phyloP scores from a whole-genome alignment of 1,284 basidiomycete genomes.

The Boletus semigastroideus region DNA sequence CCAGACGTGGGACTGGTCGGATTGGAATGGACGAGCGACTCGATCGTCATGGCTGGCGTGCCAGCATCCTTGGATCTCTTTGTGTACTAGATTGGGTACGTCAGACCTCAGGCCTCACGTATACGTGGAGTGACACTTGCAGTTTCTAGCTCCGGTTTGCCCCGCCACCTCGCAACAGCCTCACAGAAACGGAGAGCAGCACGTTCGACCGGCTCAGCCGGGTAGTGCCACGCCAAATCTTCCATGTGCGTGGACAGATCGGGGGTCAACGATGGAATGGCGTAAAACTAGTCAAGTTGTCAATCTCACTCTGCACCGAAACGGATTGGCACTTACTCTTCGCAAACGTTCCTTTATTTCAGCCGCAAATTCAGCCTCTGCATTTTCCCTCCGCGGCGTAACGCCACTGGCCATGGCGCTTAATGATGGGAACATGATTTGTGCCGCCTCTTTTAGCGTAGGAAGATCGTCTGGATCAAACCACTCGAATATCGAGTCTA shows the following conservation, averaged over 20 bases:
- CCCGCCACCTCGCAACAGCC: conserved; percentile 74
- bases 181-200: conserved; percentile 77
- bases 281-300: conserved; percentile 58
- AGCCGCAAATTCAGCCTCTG: conserved; percentile 62
- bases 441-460: conserved; percentile 58
- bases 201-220: conserved; percentile 77
- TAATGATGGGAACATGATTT: conserved; percentile 66
- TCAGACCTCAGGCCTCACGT: conserved; percentile 6
- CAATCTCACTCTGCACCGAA: conserved; percentile 2
- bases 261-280: conserved; percentile 64
- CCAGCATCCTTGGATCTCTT: conserved; percentile 40
- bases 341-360: conserved; percentile 69
- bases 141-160: conserved; percentile 77
- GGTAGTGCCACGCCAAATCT: conserved; percentile 74
- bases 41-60: conserved; percentile 51
- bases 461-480: conserved; percentile 80
- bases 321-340: conserved; percentile 47
- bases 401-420: conserved; percentile 32
- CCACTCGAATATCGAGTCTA: conserved; percentile 49
- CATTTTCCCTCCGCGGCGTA: conserved; percentile 34
- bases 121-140: conserved; percentile 40
- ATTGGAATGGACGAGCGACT: conserved; percentile 62
- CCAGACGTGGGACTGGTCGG: conserved; percentile 50
- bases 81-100: conserved; percentile 48
- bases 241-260: conserved; percentile 79